Evolutionary conservation across 2,329 filamentous ascomycete genomes (phyloP), one percentile per base, ranked within the genome.

Genomic region (Dactylonectria estremocensis): DNA sequence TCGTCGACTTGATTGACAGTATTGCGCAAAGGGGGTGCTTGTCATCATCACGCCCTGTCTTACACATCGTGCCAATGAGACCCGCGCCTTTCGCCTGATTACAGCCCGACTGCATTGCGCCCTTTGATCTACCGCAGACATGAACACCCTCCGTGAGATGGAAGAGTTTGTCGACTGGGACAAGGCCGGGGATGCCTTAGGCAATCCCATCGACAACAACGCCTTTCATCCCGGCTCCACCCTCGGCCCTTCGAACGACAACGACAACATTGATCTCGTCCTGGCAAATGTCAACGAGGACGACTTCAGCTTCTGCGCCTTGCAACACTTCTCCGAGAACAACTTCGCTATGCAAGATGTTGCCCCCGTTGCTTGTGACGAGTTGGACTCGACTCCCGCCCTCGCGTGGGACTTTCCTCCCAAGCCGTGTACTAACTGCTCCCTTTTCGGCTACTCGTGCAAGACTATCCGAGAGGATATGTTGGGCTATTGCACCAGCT

Each of bases 141-240:
- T 81, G 80, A 66, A 80, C n/a, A 68, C 73, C 64, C 74, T 88
- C 69, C 83, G 89, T 63, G 85, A 89, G 61, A 82, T 87, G 83
- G 89, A 91, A 62, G 87, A 91, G 69, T 90, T 92, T 76, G 87
- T 93, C 78, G 84, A 90, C 76, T 91, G 89, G 88, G 87, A 90
- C 72, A 80, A 85, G 65, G 83, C 84, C 56, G 85, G 80, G 52
- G 80, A 83, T 48, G 77, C 79, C 46, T 74, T 80, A 64, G 79
- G 77, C 59, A 73, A 77, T 67, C 72, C 75, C 68, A 76, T 79
- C 64, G 79, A 76, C 61, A 73, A 77, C 67, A 73, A 77, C 67
- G 72, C 75, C 68, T 76, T 79, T 67, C 73, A 78, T 61, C 76
- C 80, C 66, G 71, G 80, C 35, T 69, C 77, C 37, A 70, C 77